phyloP scores from a whole-genome alignment of 108 stramenopile species.

The Cyclotella sp. region DNA sequence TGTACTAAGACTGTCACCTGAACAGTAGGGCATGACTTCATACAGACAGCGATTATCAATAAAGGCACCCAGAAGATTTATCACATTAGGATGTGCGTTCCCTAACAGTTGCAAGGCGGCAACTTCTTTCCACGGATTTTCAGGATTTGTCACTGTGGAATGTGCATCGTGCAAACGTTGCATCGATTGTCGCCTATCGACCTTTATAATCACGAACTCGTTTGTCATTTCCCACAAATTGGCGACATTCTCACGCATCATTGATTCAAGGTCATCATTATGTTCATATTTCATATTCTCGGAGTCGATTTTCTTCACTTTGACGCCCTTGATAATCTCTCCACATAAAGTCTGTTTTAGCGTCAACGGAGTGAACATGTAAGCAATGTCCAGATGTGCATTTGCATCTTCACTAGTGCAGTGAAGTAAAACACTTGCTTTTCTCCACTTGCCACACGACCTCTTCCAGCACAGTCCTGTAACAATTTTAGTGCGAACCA shows the following conservation, averaged over 20 bases:
- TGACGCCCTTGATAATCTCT: conserved; percentile 26
- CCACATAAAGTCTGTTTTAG: conserved; percentile 43
- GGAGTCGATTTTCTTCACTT: conserved; percentile 10
- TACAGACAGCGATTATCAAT: conserved; percentile 80
- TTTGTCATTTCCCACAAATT: conserved; percentile 69
- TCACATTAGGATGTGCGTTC: conserved; percentile 61
- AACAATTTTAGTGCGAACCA: conserved; percentile 62
- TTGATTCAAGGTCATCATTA: not conserved
- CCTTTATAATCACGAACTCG: conserved; percentile 81
- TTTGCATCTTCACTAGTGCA: not conserved
- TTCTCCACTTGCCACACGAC: conserved; percentile 5
- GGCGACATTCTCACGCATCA: not conserved
- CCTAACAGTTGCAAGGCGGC: conserved; percentile 83
- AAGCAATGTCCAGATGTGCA: conserved; percentile 12
- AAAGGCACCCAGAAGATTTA: conserved; percentile 70
- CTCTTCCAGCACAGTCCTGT: conserved; percentile 62
- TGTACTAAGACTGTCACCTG: conserved; percentile 79
- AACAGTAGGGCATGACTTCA: conserved; percentile 84
- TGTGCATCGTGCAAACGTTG: conserved; percentile 46
- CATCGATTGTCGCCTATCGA: conserved; percentile 76
- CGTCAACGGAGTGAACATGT: conserved; percentile 27
- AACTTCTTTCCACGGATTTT: conserved; percentile 93
- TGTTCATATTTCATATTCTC: not conserved
- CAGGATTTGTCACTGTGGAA: conserved; percentile 65
- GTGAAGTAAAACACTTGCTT: conserved; percentile 27